Percentiles rank a stretch among this genome's conserved stretches.
These are phyloP conservation scores for Fremontodendron californicum DNA, from an alignment of 345 rosid genomes.

Conservation along the genomic window DNA sequence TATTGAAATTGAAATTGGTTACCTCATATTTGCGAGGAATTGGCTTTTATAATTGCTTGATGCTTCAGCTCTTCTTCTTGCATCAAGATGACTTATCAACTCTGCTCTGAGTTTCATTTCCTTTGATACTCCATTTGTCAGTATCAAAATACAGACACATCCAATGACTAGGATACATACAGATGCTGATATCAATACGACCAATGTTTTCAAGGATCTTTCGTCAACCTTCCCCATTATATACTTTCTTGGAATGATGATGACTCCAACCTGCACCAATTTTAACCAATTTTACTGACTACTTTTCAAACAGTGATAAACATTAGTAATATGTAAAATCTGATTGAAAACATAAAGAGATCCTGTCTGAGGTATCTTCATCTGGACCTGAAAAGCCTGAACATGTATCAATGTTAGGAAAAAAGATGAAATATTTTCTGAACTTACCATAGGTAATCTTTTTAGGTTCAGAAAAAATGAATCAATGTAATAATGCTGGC, in stretches of 20 bases:
- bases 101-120: constrained; percentile 99
- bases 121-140: constrained; percentile 95
- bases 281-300: background rate
- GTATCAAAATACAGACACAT: constrained; percentile 81
- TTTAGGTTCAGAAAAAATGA: constrained; percentile 86
- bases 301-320: background rate
- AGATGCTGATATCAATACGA: constrained; percentile 85
- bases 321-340: background rate
- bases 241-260: constrained; percentile 82
- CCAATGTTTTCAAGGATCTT: constrained; percentile 82
- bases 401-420: background rate
- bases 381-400: background rate
- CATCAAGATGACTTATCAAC: constrained; percentile 92
- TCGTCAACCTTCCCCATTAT: constrained; percentile 95
- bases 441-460: constrained; percentile 91
- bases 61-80: constrained; percentile 98
- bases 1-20: background rate
- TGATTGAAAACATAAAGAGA: background rate
- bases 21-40: constrained; percentile 99
- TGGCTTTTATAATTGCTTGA: constrained; percentile 98
- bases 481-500: constrained; percentile 73
- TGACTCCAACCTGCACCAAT: constrained; percentile 79
- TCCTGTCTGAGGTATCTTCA: background rate
- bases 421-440: background rate
- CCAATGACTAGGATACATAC: constrained; percentile 80